phyloP scores from a whole-genome alignment of 441 rosid species.

The Populus hybrid region DNA sequence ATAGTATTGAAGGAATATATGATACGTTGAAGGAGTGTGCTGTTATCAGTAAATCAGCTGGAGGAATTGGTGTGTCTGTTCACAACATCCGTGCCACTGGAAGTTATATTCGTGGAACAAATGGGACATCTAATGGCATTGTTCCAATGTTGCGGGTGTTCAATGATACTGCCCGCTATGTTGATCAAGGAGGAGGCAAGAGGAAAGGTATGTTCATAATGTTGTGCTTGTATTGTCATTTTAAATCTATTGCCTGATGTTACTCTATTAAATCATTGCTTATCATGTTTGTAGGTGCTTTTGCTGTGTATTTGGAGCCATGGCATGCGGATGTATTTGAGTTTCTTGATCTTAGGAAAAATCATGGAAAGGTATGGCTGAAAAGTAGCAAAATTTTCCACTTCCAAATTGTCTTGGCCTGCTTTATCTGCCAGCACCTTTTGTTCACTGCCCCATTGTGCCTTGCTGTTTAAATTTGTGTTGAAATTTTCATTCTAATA shows the following conservation, averaged over 20 bases:
- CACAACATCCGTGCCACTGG: slow-evolving; percentile 90
- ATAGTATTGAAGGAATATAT: slow-evolving; percentile 91
- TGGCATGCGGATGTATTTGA: slow-evolving; percentile 93
- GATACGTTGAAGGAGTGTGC: slow-evolving; percentile 92
- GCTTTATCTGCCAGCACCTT: not conserved
- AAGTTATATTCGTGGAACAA: slow-evolving; percentile 87
- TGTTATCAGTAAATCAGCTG: slow-evolving; percentile 92
- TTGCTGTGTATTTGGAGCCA: slow-evolving; percentile 92
- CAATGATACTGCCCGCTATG: slow-evolving; percentile 92
- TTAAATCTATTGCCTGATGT: not conserved
- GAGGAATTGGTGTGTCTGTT: slow-evolving; percentile 91
- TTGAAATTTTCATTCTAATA: slow-evolving; percentile 14
- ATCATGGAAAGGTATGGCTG: slow-evolving; percentile 73
- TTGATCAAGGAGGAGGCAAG: slow-evolving; percentile 97
- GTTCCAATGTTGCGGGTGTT: slow-evolving; percentile 89
- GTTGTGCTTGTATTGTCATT: not conserved
- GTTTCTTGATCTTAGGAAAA: slow-evolving; percentile 78
- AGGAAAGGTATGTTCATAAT: slow-evolving; percentile 60
- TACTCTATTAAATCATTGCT: not conserved
- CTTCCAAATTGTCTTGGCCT: not conserved
- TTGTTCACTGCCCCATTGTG: not conserved
- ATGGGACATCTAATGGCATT: slow-evolving; percentile 86
- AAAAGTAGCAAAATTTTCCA: not conserved
- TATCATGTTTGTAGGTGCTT: slow-evolving; percentile 56
- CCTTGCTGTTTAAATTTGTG: not conserved